Percentiles rank a stretch among this genome's conserved stretches.
Evolutionary conservation across 305 asterid genomes (phyloP).

Genomic region (Galium porrigens): DNA sequence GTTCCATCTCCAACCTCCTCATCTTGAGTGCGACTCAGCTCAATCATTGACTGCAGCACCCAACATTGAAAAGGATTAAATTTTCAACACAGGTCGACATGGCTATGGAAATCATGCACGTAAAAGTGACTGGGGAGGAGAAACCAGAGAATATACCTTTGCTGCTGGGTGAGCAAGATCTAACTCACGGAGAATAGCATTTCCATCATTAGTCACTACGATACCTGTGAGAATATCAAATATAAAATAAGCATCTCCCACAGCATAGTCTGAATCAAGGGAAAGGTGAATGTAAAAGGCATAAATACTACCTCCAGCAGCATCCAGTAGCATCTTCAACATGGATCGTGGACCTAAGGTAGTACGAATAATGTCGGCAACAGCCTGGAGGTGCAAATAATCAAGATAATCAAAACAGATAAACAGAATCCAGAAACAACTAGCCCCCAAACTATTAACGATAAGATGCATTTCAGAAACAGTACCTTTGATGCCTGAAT

Average conservation of each 20-base stretch:
- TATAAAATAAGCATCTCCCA: neutral
- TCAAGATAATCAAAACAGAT: neutral
- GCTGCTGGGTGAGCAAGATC: conserved; percentile 98
- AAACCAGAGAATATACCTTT: conserved; percentile 32
- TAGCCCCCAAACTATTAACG: neutral
- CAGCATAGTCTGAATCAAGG: neutral
- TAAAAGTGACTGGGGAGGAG: neutral
- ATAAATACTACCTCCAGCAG: conserved; percentile 30
- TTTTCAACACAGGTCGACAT: neutral
- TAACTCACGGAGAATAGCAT: conserved; percentile 88
- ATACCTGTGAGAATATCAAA: conserved; percentile 39
- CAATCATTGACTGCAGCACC: conserved; percentile 79
- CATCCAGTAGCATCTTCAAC: conserved; percentile 43
- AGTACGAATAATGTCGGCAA: conserved; percentile 41
- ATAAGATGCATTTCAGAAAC: neutral
- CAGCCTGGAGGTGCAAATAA: conserved; percentile 25
- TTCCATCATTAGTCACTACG: conserved; percentile 95
- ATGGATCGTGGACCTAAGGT: conserved; percentile 43
- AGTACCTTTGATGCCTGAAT: conserved; percentile 42
- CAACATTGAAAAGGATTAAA: neutral
- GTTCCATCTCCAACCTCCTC: conserved; percentile 99
- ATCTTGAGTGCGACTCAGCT: conserved; percentile 94
- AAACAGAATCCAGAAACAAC: neutral
- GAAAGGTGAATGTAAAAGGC: neutral
- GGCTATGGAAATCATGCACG: neutral